phyloP scores from a whole-genome alignment of 352 stramenopile species.

The Phytophthora litchii region DNA sequence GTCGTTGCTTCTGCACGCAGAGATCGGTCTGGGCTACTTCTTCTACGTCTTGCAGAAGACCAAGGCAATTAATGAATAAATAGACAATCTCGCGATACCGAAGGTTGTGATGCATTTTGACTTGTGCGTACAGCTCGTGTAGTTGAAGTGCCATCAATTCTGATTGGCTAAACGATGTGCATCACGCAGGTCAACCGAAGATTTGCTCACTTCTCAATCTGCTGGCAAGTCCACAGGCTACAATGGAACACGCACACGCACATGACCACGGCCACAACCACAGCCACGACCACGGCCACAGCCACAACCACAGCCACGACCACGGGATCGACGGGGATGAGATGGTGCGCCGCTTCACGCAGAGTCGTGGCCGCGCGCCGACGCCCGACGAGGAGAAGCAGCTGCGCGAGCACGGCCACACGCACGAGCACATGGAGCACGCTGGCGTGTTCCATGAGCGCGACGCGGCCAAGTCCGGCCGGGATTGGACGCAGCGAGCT shows the following conservation, averaged over 20 bases:
- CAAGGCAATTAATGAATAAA: constrained; percentile 19
- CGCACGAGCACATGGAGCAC: constrained; percentile 89
- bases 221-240: background rate
- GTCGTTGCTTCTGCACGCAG: constrained; percentile 24
- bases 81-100: no score
- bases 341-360: constrained; percentile 69
- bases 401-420: constrained; percentile 86
- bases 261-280: constrained; percentile 45
- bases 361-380: constrained; percentile 59
- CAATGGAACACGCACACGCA: constrained; percentile 41
- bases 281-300: constrained; percentile 39
- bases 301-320: constrained; percentile 43
- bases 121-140: no score
- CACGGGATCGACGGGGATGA: constrained; percentile 65
- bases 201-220: constrained; percentile 28
- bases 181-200: background rate
- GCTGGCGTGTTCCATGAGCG: constrained; percentile 75
- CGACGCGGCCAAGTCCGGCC: constrained; percentile 51
- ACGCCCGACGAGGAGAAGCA: constrained; percentile 80
- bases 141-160: constrained; percentile 16
- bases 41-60: constrained; percentile 64
- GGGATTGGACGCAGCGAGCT: constrained; percentile 84
- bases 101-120: constrained; percentile 16
- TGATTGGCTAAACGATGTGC: constrained; percentile 1
- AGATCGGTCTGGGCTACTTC: constrained; percentile 63